Percentiles rank a stretch among this genome's conserved stretches.
These are phyloP conservation scores for Botrytis hyacinthi DNA, from an alignment of 2,329 filamentous ascomycete species.

Conservation along the genomic window DNA sequence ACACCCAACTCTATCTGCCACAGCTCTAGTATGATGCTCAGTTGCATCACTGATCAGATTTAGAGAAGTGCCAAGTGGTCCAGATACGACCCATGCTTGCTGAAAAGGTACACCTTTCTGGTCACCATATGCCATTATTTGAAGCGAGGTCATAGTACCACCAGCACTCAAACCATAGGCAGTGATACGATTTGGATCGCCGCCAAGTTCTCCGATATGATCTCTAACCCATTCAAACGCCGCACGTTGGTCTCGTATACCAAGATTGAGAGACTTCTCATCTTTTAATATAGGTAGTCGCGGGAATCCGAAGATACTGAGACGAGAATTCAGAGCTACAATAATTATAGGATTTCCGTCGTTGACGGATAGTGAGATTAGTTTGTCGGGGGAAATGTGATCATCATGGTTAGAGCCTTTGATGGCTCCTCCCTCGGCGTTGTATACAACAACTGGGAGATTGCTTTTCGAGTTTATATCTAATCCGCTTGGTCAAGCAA, in stretches of 20 bases:
- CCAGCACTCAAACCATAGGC: constrained; percentile 5
- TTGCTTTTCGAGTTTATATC: neutral
- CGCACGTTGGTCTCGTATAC: constrained; percentile 20
- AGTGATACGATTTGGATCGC: constrained; percentile 11
- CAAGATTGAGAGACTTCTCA: constrained; percentile 17
- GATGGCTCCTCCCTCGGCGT: constrained; percentile 12
- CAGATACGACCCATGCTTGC: constrained; percentile 14
- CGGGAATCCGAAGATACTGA: constrained; percentile 20
- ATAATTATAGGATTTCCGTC: constrained; percentile 17
- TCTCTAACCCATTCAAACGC: constrained; percentile 18
- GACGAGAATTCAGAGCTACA: constrained; percentile 17
- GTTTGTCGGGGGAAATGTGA: neutral
- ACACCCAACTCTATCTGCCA: neutral
- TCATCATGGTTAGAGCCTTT: constrained; percentile 6
- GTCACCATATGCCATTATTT: constrained; percentile 6
- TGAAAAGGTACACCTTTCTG: constrained; percentile 3
- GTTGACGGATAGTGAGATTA: constrained; percentile 1
- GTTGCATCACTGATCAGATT: constrained; percentile 15
- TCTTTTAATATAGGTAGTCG: constrained; percentile 6
- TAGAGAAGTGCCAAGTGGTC: neutral
- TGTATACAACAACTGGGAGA: constrained; percentile 19
- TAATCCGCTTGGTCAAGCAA: neutral
- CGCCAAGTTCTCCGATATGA: constrained; percentile 15
- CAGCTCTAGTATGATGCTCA: neutral
- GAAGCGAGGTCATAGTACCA: neutral